Conservation (phyloP, 805 yeast species). For the Ogataea glucozyma region DNA sequence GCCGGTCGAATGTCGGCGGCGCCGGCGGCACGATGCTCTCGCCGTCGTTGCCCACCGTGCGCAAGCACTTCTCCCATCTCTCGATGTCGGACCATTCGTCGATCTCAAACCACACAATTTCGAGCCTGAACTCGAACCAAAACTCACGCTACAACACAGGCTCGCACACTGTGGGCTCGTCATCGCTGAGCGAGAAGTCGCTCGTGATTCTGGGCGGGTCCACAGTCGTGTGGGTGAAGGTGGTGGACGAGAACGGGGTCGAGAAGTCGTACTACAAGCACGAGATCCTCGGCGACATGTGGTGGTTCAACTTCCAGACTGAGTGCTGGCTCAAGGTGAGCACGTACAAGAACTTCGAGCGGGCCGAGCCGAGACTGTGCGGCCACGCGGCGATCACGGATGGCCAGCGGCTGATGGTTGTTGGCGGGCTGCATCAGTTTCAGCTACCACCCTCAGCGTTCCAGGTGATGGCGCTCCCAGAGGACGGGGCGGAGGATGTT, state of each 20-base stretch:
- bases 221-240: constrained; percentile 26
- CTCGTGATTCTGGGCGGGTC: constrained; percentile 38
- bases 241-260: constrained; percentile 22
- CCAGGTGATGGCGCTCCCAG: constrained; percentile 3
- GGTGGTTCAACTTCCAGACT: constrained; percentile 49
- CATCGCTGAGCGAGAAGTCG: constrained; percentile 20
- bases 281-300: constrained; percentile 46
- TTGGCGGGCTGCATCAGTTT: constrained; percentile 29
- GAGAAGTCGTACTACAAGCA: constrained; percentile 15
- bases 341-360: constrained; percentile 16
- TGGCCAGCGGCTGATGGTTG: constrained; percentile 23
- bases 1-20: not conserved
- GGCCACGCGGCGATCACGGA: constrained; percentile 28
- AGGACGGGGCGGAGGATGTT: not conserved
- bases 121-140: too few relatives aligned
- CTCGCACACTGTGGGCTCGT: constrained; percentile 1
- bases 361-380: constrained; percentile 22
- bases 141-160: too few relatives aligned
- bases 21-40: not conserved
- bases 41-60: not conserved
- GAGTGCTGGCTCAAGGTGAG: constrained; percentile 41
- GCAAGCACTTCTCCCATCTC: constrained; percentile 5
- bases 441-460: constrained; percentile 12
- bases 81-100: constrained; percentile 4
- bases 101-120: not conserved